Conservation (phyloP, 106 monocot genomes). For the Dendrobium officinale region DNA sequence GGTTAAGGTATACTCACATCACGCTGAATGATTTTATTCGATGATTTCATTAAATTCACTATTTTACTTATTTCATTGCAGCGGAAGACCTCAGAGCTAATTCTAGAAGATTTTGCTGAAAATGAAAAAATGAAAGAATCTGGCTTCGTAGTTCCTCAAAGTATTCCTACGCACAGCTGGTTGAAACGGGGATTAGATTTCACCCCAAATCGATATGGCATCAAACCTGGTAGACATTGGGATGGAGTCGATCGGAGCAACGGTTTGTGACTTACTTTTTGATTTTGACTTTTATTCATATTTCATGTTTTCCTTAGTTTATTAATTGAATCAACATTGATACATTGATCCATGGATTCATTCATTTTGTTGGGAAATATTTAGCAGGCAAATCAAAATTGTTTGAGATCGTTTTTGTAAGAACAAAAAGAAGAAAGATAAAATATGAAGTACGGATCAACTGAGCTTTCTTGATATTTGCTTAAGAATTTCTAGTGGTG, state of each 20-base stretch:
- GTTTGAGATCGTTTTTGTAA: too few relatives aligned
- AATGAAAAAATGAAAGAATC: slow-evolving; percentile 97
- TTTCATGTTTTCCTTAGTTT: background rate
- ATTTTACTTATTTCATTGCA: slow-evolving; percentile 17
- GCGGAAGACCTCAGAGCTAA: slow-evolving; percentile 37
- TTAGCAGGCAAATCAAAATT: too few relatives aligned
- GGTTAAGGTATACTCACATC: slow-evolving; percentile 51
- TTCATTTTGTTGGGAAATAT: too few relatives aligned
- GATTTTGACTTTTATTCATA: background rate
- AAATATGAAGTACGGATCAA: too few relatives aligned
- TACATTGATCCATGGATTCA: too few relatives aligned
- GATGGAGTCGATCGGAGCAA: slow-evolving; percentile 95
- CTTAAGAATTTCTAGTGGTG: too few relatives aligned
- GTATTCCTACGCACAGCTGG: slow-evolving; percentile 87
- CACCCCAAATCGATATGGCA: slow-evolving; percentile 84
- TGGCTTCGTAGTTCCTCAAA: slow-evolving; percentile 88
- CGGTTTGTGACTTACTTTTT: slow-evolving; percentile 46
- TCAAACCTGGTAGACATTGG: slow-evolving; percentile 93
- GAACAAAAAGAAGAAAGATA: too few relatives aligned
- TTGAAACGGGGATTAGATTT: slow-evolving; percentile 83
- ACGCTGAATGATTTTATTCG: background rate
- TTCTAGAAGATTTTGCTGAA: slow-evolving; percentile 77
- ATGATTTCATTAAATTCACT: slow-evolving; percentile 6
- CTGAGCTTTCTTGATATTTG: too few relatives aligned
- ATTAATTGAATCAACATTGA: too few relatives aligned